Percentiles rank a stretch among this genome's conserved stretches.
These are phyloP conservation scores for Penicillium mononematosum DNA, from an alignment of 495 filamentous ascomycete species.

Conservation along the genomic window DNA sequence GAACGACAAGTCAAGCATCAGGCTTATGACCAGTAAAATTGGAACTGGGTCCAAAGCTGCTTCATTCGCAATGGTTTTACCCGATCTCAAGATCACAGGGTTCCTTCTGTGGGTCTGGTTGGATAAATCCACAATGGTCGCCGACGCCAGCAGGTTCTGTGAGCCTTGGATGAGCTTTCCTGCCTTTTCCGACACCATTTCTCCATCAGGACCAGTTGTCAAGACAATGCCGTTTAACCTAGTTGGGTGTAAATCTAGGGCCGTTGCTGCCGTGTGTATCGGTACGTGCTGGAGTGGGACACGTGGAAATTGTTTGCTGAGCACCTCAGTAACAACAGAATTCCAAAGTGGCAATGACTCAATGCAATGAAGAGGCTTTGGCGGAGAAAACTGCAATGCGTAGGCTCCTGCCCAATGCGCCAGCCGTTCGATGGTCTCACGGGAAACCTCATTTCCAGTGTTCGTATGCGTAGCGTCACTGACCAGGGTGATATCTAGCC, in stretches of 20 bases:
- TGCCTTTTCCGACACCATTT: constrained; percentile 1
- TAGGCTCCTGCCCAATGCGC: constrained; percentile 5
- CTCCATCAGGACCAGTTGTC: background rate
- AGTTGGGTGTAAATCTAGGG: background rate
- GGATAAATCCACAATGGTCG: background rate
- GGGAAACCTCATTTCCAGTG: constrained; percentile 1
- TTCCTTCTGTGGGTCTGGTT: background rate
- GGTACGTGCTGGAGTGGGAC: constrained; percentile 2
- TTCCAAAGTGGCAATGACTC: constrained; percentile 5
- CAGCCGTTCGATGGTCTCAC: background rate
- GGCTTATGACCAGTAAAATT: background rate
- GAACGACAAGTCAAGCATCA: constrained; percentile 9
- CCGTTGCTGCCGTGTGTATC: background rate
- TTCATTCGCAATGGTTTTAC: background rate
- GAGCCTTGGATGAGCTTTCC: background rate
- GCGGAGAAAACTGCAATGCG: background rate
- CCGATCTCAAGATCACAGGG: background rate
- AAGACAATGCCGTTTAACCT: constrained; percentile 2
- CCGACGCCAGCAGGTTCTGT: constrained; percentile 1
- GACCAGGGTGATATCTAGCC: background rate
- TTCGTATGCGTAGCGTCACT: background rate
- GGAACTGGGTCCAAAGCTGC: background rate
- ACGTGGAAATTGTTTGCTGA: constrained; percentile 2
- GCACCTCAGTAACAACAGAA: background rate
- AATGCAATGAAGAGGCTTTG: constrained; percentile 2